phyloP scores from a whole-genome alignment of 139 green algal genomes.

The Dunaliella sp. region DNA sequence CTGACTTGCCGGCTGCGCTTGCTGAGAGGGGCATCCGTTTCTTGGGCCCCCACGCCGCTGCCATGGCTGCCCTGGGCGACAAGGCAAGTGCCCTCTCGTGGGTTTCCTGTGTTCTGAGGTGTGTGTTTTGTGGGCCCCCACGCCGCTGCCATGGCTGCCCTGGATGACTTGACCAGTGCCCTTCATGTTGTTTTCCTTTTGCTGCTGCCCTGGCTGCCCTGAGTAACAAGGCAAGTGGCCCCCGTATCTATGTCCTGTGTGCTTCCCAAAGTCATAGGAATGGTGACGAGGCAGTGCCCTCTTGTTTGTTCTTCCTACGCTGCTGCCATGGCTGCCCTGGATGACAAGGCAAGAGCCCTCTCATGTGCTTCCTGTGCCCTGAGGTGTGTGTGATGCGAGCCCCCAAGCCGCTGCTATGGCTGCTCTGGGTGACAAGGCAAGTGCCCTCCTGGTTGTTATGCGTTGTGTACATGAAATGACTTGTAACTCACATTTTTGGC shows the following conservation, averaged over 20 bases:
- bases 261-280: no score
- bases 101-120: no score
- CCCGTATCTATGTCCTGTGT: no score
- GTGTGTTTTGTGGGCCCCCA: conserved; percentile 92
- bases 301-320: no score
- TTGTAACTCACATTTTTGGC: no score
- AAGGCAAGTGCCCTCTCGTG: conserved; percentile 74
- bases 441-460: no score
- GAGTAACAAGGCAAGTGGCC: conserved; percentile 5
- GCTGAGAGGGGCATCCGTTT: conserved; percentile 77
- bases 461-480: no score
- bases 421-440: conserved; percentile 37
- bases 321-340: conserved; percentile 88
- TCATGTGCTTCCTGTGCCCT: no score
- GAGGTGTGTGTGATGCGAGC: conserved; percentile 88
- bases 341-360: conserved; percentile 83
- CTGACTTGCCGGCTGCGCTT: conserved; percentile 85
- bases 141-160: conserved; percentile 82
- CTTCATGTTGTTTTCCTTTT: no score
- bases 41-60: conserved; percentile 74
- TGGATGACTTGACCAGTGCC: conserved; percentile 87
- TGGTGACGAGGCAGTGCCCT: no score
- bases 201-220: conserved; percentile 82
- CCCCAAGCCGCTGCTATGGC: conserved; percentile 82
- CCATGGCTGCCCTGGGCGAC: conserved; percentile 95